Percentiles rank a stretch among this genome's conserved stretches.
These are phyloP conservation scores for Lophium mytilinum DNA, from an alignment of 495 filamentous ascomycete species.

Conservation along the genomic window DNA sequence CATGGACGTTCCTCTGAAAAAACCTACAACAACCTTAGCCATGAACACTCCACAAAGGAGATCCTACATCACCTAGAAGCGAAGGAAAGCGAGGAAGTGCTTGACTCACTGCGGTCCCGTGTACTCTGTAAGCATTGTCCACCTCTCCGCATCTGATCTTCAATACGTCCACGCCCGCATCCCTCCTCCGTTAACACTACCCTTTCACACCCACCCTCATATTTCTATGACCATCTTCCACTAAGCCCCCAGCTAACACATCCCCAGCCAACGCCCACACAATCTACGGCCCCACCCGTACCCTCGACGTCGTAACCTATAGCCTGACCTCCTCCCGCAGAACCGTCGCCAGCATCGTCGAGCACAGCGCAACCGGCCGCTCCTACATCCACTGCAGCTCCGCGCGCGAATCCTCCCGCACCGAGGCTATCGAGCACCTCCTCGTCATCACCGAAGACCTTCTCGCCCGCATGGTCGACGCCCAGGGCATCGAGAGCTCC, in stretches of 20 bases:
- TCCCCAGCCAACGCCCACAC: slow-evolving; percentile 16
- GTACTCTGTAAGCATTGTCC: slow-evolving; percentile 19
- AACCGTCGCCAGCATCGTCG: slow-evolving; percentile 21
- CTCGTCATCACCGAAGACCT: slow-evolving; percentile 23
- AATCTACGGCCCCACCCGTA: slow-evolving; percentile 19
- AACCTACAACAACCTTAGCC: slow-evolving; percentile 1
- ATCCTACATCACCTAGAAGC: slow-evolving; percentile 22
- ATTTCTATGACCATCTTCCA: neutral
- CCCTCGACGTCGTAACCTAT: slow-evolving; percentile 19
- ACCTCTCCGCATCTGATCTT: neutral
- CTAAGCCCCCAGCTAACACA: neutral
- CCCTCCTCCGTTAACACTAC: no score
- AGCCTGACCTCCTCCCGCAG: slow-evolving; percentile 12
- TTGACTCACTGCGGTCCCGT: slow-evolving; percentile 11
- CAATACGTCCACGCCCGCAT: no score
- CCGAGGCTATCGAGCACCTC: slow-evolving; percentile 18
- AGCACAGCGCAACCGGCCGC: slow-evolving; percentile 14
- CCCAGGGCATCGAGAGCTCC: slow-evolving; percentile 15
- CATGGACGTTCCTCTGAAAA: slow-evolving; percentile 1
- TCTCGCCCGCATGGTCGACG: slow-evolving; percentile 8
- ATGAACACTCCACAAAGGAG: slow-evolving; percentile 15
- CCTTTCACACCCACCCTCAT: neutral
- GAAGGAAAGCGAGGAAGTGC: slow-evolving; percentile 15
- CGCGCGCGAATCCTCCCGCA: slow-evolving; percentile 13
- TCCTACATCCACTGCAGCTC: slow-evolving; percentile 22